These are phyloP conservation scores for Quercus phellos DNA, from an alignment of 331 rosid genomes.

Conservation along the genomic window DNA sequence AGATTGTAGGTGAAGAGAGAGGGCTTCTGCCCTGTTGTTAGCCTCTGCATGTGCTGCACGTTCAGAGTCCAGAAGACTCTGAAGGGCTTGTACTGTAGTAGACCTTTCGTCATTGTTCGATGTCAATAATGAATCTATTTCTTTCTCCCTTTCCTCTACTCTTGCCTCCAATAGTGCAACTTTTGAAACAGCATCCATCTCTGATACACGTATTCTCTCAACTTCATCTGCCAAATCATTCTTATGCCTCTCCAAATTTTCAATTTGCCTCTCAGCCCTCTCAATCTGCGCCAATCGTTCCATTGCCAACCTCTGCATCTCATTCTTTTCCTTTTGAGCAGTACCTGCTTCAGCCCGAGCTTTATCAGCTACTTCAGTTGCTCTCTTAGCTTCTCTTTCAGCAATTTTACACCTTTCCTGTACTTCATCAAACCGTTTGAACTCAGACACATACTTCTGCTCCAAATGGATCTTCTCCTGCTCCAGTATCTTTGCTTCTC, in stretches of 20 bases:
- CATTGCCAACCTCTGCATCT: slow-evolving; percentile 81
- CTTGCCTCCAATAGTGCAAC: slow-evolving; percentile 53
- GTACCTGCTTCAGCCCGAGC: slow-evolving; percentile 57
- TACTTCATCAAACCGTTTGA: slow-evolving; percentile 57
- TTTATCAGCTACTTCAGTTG: slow-evolving; percentile 65
- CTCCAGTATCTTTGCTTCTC: slow-evolving; percentile 52
- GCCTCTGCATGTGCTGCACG: slow-evolving; percentile 93
- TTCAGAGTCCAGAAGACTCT: slow-evolving; percentile 75
- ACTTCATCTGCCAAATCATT: slow-evolving; percentile 37
- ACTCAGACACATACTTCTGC: slow-evolving; percentile 60
- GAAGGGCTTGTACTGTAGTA: slow-evolving; percentile 65
- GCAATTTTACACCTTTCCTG: slow-evolving; percentile 61
- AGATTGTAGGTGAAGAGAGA: slow-evolving; percentile 78
- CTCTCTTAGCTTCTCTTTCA: slow-evolving; percentile 62
- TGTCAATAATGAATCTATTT: slow-evolving; percentile 65
- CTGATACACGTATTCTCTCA: slow-evolving; percentile 46
- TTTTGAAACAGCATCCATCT: slow-evolving; percentile 50
- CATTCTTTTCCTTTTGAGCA: slow-evolving; percentile 62
- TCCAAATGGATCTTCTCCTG: slow-evolving; percentile 66
- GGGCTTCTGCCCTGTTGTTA: slow-evolving; percentile 79
- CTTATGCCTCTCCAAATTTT: slow-evolving; percentile 57
- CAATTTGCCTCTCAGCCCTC: slow-evolving; percentile 65
- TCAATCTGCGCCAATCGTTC: slow-evolving; percentile 62
- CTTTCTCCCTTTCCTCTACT: slow-evolving; percentile 77
- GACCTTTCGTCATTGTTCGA: slow-evolving; percentile 72